phyloP scores from a whole-genome alignment of 2,329 filamentous ascomycete genomes.

The Clonostachys solani region DNA sequence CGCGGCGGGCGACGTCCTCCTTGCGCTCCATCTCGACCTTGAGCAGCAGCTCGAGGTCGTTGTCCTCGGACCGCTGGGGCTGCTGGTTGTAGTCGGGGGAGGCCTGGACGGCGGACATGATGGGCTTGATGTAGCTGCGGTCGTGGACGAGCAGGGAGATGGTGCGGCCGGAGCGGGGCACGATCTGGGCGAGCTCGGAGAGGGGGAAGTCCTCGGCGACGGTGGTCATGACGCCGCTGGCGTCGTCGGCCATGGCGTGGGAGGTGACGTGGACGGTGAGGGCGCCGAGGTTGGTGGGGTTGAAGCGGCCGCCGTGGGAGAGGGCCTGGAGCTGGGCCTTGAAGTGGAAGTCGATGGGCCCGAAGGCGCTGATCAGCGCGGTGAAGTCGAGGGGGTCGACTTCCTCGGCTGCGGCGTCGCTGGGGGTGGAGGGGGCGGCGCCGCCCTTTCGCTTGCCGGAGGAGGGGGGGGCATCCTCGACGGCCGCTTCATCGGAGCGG shows the following conservation, averaged over 20 bases:
- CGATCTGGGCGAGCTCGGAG: conserved; percentile 50
- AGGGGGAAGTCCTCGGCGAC: conserved; percentile 34
- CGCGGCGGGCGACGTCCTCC: conserved; percentile 37
- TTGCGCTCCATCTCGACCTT: conserved; percentile 46
- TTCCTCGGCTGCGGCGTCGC: conserved; percentile 21
- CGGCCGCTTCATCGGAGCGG: conserved; percentile 12
- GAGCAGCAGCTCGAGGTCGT: conserved; percentile 54
- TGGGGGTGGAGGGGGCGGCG: conserved; percentile 6
- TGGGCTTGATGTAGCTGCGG: conserved; percentile 42
- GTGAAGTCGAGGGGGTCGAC: conserved; percentile 44
- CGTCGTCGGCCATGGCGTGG: conserved; percentile 12
- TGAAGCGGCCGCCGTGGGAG: conserved; percentile 45
- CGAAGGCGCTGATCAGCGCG: conserved; percentile 38
- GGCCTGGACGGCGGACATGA: conserved; percentile 50
- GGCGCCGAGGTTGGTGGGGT: conserved; percentile 41
- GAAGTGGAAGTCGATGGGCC: conserved; percentile 35
- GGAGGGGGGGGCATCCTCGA: conserved; percentile 8
- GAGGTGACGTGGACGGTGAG: conserved; percentile 33
- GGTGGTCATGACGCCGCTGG: conserved; percentile 3
- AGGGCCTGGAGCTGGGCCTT: conserved; percentile 32
- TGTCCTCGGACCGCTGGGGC: conserved; percentile 53
- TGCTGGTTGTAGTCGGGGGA: conserved; percentile 56
- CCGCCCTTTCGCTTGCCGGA: conserved; percentile 3
- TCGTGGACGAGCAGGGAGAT: conserved; percentile 37
- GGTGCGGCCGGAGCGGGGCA: conserved; percentile 36